Conservation (phyloP, 257 asterid species). For the Fraxinus cuspidata region DNA sequence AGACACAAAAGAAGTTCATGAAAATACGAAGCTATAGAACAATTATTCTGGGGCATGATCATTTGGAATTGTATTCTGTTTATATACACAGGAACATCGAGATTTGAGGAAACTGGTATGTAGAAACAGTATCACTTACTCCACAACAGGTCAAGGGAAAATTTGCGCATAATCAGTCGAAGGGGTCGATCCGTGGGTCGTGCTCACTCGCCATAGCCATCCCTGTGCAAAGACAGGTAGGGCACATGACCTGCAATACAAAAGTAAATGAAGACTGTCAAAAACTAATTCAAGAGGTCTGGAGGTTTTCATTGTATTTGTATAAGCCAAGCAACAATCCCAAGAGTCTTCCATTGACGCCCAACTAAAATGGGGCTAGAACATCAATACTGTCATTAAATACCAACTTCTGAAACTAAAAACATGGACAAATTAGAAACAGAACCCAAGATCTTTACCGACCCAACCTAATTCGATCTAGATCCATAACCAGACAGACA, state of each 20-base stretch:
- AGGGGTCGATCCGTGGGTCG: constrained; percentile 90
- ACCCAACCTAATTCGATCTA: neutral
- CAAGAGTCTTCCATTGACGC: neutral
- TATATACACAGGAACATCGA: neutral
- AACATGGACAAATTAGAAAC: neutral
- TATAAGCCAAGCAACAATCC: neutral
- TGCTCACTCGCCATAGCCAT: constrained; percentile 99
- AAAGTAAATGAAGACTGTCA: neutral
- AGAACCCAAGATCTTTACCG: neutral
- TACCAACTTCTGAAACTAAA: neutral
- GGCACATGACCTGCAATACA: constrained; percentile 85
- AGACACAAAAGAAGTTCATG: no score
- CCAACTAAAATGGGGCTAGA: neutral
- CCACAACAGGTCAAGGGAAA: neutral
- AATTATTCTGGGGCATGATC: neutral
- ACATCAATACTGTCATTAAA: neutral
- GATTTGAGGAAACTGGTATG: neutral
- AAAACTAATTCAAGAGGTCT: neutral
- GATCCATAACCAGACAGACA: neutral
- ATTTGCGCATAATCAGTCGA: constrained; percentile 41
- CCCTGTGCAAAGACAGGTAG: constrained; percentile 95
- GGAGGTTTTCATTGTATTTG: neutral
- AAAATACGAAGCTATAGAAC: no score
- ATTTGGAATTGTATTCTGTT: neutral
- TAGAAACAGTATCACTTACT: neutral